Evolutionary conservation across 768 basidiomycete species (phyloP).

Genomic region (Boletus subparvulus): DNA sequence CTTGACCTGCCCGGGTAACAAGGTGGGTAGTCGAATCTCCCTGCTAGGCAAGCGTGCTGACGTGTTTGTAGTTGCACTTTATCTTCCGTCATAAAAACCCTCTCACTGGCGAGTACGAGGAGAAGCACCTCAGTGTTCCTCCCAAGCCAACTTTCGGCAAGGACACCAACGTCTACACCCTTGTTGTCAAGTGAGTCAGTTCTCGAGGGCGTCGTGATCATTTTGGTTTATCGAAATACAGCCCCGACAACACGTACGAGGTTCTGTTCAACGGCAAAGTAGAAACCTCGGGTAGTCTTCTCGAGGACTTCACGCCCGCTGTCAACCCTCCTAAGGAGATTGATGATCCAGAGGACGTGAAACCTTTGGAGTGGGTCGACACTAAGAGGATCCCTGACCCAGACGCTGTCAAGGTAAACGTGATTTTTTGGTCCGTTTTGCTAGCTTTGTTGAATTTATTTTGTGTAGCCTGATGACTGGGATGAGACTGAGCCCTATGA

Average conservation of each 20-base stretch:
- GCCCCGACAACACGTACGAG: conserved; percentile 93
- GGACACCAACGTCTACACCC: conserved; percentile 90
- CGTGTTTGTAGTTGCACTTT: conserved; percentile 76
- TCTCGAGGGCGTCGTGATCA: neutral
- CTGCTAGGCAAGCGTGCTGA: neutral
- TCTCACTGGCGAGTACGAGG: conserved; percentile 87
- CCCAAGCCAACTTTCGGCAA: conserved; percentile 88
- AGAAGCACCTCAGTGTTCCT: conserved; percentile 88
- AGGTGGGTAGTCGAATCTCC: conserved; percentile 47
- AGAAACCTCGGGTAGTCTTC: conserved; percentile 74
- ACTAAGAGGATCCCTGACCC: conserved; percentile 81
- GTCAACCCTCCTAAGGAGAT: conserved; percentile 95
- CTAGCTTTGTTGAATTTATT: neutral
- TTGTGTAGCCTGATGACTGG: conserved; percentile 82
- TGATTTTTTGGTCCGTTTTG: neutral
- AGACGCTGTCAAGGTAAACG: conserved; percentile 70
- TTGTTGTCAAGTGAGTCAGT: conserved; percentile 77
- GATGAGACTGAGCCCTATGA: conserved; percentile 96
- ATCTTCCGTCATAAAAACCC: conserved; percentile 99
- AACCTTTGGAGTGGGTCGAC: conserved; percentile 94
- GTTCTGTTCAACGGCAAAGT: conserved; percentile 87
- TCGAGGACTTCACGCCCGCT: conserved; percentile 90
- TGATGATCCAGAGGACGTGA: conserved; percentile 86
- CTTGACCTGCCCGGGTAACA: conserved; percentile 87
- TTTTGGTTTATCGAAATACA: conserved; percentile 30